Evolutionary conservation across 192 early-diverging fungal genomes (phyloP), one percentile per base, ranked within the genome.

Genomic region (Coemansia umbellata): DNA sequence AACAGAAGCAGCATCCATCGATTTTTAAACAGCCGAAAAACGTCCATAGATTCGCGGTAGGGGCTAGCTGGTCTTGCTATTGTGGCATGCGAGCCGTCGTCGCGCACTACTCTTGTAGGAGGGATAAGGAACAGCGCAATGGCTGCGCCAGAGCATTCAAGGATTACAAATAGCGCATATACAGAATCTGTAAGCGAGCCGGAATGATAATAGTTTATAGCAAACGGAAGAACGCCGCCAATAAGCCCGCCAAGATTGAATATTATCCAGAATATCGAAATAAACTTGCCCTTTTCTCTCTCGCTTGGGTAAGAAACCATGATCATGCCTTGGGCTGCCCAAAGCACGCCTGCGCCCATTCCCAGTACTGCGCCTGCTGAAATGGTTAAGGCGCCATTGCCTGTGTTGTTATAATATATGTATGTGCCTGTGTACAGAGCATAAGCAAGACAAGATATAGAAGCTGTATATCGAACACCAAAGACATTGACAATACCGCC

Each of bases 241-340:
- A 93, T 40, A 32, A 87, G 77, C 21, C 83, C 89, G 50, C 91
- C 91, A 50, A 83, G 61, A 31, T 77, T 77, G 78, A 91, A 93
- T 18, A 91, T 82, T 45, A 84, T 80, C 88, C 88, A 91, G 77
- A 93, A 93, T 37, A 86, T 82, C 36, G 81, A 80, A 33, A 93
- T 89, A 62, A 74, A 88, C 51, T 81, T 85, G 33, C 89, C 89
- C 80, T 91, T 91, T 53, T 88, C 78, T 8, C 73, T 45, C 58
- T 91, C 91, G 14, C 62, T 63, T 9, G 91, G 90, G 63, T 93
- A 91, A 24, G 89, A 84, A 47, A 90, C 80, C 84, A 90, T 87
- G 43, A 93, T 82, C 52, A 84, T 82, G 27, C 88, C 82, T 66
- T 88, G 85, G 8, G 86, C 84, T 3, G 88, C 82, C 74, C 74